A percentile compares a stretch with the other conserved stretches of the same genome.
Evolutionary conservation across 176 grass and related monocot genomes (phyloP).

Genomic region (Miscanthus lutarioriparius): DNA sequence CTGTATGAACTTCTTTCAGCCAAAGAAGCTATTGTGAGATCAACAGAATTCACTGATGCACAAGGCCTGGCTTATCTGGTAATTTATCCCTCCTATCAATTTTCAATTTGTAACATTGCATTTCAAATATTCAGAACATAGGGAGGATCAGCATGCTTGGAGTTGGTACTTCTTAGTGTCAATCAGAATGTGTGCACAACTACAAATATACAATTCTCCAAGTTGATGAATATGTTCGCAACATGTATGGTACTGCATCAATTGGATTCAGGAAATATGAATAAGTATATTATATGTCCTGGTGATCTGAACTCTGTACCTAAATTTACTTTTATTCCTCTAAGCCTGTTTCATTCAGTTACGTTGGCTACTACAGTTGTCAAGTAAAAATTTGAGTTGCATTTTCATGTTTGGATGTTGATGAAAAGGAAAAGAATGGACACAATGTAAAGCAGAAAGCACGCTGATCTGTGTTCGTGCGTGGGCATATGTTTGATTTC

Average conservation of each 20-base stretch:
- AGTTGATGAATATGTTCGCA: neutral
- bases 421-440: neutral
- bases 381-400: neutral
- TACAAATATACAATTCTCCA: neutral
- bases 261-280: neutral
- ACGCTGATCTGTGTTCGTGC: neutral
- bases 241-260: neutral
- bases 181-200: neutral
- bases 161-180: neutral
- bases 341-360: neutral
- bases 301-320: neutral
- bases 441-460: neutral
- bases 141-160: neutral
- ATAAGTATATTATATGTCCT: neutral
- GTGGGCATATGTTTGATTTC: neutral
- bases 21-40: constrained; percentile 64
- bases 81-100: neutral
- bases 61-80: constrained; percentile 59
- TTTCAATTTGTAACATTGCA: neutral
- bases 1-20: constrained; percentile 84
- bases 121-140: neutral
- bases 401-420: neutral
- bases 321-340: neutral
- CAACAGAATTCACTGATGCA: constrained; percentile 34
- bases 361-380: neutral